phyloP scores from a whole-genome alignment of 805 yeast species.

The Teunomyces stri region DNA sequence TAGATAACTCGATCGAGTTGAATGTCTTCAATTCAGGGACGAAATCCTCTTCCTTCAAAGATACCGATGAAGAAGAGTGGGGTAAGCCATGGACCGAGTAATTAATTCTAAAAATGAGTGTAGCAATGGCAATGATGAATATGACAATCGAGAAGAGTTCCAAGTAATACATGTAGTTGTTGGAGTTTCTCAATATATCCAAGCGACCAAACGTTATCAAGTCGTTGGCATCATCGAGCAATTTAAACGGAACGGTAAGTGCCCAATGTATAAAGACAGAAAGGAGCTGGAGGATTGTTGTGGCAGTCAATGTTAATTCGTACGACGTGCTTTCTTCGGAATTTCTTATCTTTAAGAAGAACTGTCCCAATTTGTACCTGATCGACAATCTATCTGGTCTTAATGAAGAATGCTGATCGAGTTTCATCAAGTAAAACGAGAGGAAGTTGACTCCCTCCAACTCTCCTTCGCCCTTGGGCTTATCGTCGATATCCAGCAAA shows the following conservation, averaged over 20 bases:
- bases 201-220: conserved; percentile 7
- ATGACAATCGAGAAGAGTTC: conserved; percentile 54
- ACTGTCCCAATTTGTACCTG: conserved; percentile 32
- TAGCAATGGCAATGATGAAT: conserved; percentile 50
- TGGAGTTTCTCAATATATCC: conserved; percentile 22
- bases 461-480: conserved; percentile 19
- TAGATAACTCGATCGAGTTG: conserved; percentile 27
- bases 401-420: conserved; percentile 9
- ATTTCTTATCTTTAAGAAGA: conserved; percentile 29
- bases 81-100: conserved; percentile 9
- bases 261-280: conserved; percentile 19
- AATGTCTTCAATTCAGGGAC: conserved; percentile 17
- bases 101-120: conserved; percentile 35
- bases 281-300: conserved; percentile 14
- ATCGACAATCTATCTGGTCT: conserved; percentile 18
- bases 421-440: conserved; percentile 21
- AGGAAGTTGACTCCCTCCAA: conserved; percentile 18
- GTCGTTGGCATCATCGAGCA: conserved; percentile 9
- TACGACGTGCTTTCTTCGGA: conserved; percentile 32
- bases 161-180: conserved; percentile 50
- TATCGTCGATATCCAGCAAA: conserved; percentile 3
- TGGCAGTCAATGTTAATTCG: conserved; percentile 20
- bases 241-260: conserved; percentile 17
- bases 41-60: conserved; percentile 6
- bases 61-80: not conserved